phyloP scores from a whole-genome alignment of 352 stramenopile genomes.

The Phytophthora fragariae region DNA sequence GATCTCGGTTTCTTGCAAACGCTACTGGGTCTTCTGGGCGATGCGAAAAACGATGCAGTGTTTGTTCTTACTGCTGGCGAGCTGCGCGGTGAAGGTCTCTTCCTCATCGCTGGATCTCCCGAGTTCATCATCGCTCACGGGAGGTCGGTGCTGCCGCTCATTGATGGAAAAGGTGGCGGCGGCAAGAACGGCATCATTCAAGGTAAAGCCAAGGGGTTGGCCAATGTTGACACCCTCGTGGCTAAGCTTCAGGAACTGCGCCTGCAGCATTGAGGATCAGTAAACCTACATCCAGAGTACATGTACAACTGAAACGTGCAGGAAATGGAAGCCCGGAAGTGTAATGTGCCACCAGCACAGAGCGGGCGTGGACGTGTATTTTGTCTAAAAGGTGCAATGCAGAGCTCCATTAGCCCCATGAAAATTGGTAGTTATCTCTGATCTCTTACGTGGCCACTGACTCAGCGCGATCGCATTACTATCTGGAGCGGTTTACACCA shows the following conservation, averaged over 20 bases:
- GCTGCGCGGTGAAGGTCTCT: slow-evolving; percentile 59
- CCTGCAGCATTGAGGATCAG: slow-evolving; percentile 31
- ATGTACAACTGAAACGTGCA: not conserved
- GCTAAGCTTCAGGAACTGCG: slow-evolving; percentile 56
- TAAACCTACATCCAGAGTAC: not conserved
- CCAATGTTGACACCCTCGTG: slow-evolving; percentile 54
- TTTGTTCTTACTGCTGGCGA: slow-evolving; percentile 67
- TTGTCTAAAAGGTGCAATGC: slow-evolving; percentile 22
- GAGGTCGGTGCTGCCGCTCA: slow-evolving; percentile 58
- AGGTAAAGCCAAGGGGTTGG: slow-evolving; percentile 73
- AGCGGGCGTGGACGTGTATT: slow-evolving; percentile 7
- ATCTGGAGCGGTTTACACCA: slow-evolving; percentile 26
- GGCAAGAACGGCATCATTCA: slow-evolving; percentile 82
- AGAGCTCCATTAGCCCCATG: slow-evolving; percentile 5
- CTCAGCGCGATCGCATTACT: slow-evolving; percentile 1
- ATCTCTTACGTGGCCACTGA: not conserved
- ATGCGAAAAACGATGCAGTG: slow-evolving; percentile 46
- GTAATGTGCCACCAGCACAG: not conserved
- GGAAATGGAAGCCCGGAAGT: not conserved
- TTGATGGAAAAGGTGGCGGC: slow-evolving; percentile 79
- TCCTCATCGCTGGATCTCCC: slow-evolving; percentile 68
- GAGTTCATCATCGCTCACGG: slow-evolving; percentile 67
- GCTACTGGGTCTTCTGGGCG: slow-evolving; percentile 55
- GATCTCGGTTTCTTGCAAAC: slow-evolving; percentile 79
- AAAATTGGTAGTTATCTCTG: slow-evolving; percentile 2